phyloP scores from a whole-genome alignment of 441 rosid genomes.

The Euphorbia schlechtendalii region DNA sequence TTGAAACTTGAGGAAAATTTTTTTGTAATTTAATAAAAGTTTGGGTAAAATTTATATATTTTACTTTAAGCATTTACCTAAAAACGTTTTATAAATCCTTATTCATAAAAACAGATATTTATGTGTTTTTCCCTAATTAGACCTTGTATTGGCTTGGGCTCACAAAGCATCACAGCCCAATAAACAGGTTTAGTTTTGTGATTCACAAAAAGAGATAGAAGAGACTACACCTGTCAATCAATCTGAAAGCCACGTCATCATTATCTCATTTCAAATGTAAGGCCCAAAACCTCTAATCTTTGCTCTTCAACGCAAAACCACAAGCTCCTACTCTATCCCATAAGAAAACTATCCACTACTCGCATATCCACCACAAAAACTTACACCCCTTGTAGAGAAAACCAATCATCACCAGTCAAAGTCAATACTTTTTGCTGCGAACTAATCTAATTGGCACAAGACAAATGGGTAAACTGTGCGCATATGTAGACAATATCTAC shows the following conservation, averaged over 20 bases:
- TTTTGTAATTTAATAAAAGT: too few species aligned
- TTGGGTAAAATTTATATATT: too few species aligned
- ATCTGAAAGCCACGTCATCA: constrained; percentile 22
- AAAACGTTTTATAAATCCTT: too few species aligned
- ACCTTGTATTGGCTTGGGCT: too few species aligned
- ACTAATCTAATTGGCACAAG: background rate
- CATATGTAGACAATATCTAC: background rate
- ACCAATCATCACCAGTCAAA: background rate
- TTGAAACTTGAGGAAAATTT: too few species aligned
- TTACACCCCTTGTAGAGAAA: constrained; percentile 7
- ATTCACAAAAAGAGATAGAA: background rate
- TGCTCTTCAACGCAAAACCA: background rate
- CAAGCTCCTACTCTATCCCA: constrained; percentile 7
- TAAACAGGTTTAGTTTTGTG: too few species aligned
- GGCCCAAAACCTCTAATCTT: constrained; percentile 20
- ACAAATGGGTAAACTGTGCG: background rate
- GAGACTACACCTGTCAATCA: constrained; percentile 27
- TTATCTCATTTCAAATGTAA: constrained; percentile 25
- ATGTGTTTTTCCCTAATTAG: too few species aligned
- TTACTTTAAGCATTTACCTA: too few species aligned
- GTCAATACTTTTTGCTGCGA: constrained; percentile 9
- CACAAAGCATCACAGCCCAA: too few species aligned
- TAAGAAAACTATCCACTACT: constrained; percentile 8
- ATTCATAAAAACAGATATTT: too few species aligned
- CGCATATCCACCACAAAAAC: background rate